Evolutionary conservation across 108 stramenopile species (phyloP), one percentile per base, ranked within the genome.

Genomic region (Stephanodiscus triporus): DNA sequence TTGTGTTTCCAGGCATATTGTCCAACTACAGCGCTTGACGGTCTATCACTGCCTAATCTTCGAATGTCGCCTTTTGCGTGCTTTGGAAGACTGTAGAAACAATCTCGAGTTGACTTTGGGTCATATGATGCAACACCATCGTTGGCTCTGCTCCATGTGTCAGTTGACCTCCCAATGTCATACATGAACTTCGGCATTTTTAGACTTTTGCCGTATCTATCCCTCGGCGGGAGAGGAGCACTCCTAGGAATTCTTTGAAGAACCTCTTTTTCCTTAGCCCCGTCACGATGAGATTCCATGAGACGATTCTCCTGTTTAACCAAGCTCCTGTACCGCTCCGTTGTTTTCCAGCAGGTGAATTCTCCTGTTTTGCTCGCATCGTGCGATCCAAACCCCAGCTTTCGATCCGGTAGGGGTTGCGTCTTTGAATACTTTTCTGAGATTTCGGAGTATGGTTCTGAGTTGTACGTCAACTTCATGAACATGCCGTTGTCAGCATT

Each of bases 401-500:
- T 85, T 9, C 88, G 64, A 37, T 83, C 26, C 8, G 79, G 70
- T 23, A 81, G 37, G 37, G 87, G 87, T 50, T 86, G 83, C 6
- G 84, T 85, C 63, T 84, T 82, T 53, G 77, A 78, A 29, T 89
- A 89, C 54, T 77, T 64, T 64, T 80, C 79, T 9, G 79, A 84
- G 43, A 71, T 80, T 16, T 87, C 83, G 24, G 40, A 76, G 51
- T 86, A 89, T 26, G 85, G 78, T 30, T 88, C 85, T 9, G 76
- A 73, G 56, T 63, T 59, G 76, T 90, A 88, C 59, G 77, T 63
- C 1, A 88, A 72, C 55, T 88, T 85, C 51, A 61, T 62, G 63
- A 87, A 90, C 53, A 83, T 63, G 0, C 89, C 89, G 49, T 88
- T 86, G 48, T 87, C 83, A 0, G 88, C 87, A 63, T 86, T 87